phyloP scores from a whole-genome alignment of 345 rosid species.

The Hirschfeldia incana region DNA sequence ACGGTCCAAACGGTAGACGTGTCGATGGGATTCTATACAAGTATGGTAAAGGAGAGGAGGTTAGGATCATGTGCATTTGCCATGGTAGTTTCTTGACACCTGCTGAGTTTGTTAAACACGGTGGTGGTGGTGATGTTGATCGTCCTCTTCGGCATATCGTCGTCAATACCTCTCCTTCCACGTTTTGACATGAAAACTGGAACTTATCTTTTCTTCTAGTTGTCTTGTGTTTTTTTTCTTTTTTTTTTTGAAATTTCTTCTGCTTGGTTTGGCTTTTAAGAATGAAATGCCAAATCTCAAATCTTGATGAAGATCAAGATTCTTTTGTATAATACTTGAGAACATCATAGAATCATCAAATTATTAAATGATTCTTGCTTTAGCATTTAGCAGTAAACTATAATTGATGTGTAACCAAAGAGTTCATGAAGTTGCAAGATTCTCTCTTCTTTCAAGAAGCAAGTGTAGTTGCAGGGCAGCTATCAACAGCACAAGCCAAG shows the following conservation, averaged over 20 bases:
- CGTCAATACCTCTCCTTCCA: conserved; percentile 53
- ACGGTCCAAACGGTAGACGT: conserved; percentile 63
- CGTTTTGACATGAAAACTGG: conserved; percentile 20
- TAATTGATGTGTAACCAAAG: conserved; percentile 1
- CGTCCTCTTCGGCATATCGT: conserved; percentile 80
- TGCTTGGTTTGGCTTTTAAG: conserved; percentile 23
- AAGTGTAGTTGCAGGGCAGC: conserved; percentile 60
- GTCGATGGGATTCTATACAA: conserved; percentile 73
- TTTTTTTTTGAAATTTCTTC: conserved; percentile 1
- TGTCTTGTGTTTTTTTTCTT: not conserved
- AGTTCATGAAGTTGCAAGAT: not conserved
- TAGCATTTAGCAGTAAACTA: not conserved
- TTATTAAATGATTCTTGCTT: conserved; percentile 17
- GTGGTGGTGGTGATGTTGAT: conserved; percentile 70
- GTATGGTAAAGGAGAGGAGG: conserved; percentile 65
- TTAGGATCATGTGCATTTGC: conserved; percentile 81
- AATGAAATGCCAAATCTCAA: conserved; percentile 27
- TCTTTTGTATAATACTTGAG: conserved; percentile 24
- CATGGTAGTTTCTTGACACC: conserved; percentile 78
- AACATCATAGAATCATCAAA: conserved; percentile 26
- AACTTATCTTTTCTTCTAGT: not conserved
- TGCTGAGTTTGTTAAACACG: conserved; percentile 79
- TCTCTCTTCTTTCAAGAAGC: conserved; percentile 40
- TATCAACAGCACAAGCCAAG: conserved; percentile 58
- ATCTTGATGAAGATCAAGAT: conserved; percentile 34